phyloP scores from a whole-genome alignment of 352 stramenopile genomes.

The Phytophthora kernoviae region DNA sequence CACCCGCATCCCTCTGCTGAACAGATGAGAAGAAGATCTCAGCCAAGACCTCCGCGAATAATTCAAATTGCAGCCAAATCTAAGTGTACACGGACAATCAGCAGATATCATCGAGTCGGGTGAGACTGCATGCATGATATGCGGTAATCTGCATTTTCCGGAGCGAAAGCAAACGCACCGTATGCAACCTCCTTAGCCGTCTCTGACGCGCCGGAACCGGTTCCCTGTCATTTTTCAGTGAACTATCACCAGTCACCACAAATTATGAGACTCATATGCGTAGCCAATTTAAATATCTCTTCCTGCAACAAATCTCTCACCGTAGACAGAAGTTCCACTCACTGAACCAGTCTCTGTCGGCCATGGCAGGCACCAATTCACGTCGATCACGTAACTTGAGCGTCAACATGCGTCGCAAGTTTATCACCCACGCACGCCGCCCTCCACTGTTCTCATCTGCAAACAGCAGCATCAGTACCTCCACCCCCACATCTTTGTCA shows the following conservation, averaged over 20 bases:
- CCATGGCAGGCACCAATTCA: slow-evolving; percentile 59
- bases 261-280: slow-evolving; percentile 2
- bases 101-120: not conserved
- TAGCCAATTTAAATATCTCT: no score
- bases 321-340: slow-evolving; percentile 82
- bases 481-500: not conserved
- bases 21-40: slow-evolving; percentile 68
- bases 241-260: slow-evolving; percentile 16
- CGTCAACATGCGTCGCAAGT: slow-evolving; percentile 57
- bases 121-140: not conserved
- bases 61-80: slow-evolving; percentile 82
- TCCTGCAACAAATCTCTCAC: slow-evolving; percentile 17
- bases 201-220: slow-evolving; percentile 44
- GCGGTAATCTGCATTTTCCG: no score
- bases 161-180: slow-evolving; percentile 31
- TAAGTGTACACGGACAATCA: slow-evolving; percentile 20
- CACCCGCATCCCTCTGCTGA: slow-evolving; percentile 41
- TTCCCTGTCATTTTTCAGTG: slow-evolving; percentile 44
- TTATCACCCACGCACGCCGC: slow-evolving; percentile 67
- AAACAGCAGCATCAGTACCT: not conserved
- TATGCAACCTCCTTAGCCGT: slow-evolving; percentile 62
- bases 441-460: slow-evolving; percentile 76
- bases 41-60: slow-evolving; percentile 68
- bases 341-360: slow-evolving; percentile 76
- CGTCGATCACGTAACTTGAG: slow-evolving; percentile 55